Conservation (phyloP, 208 protist species). For the Trypanosoma cruzi region DNA sequence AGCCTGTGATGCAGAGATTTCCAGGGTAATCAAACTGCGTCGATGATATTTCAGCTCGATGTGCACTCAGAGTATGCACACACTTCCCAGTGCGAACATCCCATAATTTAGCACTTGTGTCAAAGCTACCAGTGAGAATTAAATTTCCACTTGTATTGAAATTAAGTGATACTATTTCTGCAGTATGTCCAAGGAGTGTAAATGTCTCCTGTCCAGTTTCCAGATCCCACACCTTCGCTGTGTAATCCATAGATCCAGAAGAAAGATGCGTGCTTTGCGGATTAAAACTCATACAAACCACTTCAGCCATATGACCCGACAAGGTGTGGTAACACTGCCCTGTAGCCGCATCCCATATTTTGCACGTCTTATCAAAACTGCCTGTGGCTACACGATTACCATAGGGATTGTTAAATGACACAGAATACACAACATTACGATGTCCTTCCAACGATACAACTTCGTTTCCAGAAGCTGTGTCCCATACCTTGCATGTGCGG, state of each 20-base stretch:
- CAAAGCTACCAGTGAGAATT: constrained; percentile 95
- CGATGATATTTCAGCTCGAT: constrained; percentile 94
- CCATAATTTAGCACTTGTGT: constrained; percentile 95
- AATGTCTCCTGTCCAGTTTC: constrained; percentile 91
- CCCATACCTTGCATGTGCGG: constrained; percentile 96
- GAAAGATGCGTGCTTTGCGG: constrained; percentile 89
- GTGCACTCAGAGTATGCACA: constrained; percentile 91
- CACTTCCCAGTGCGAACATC: constrained; percentile 86
- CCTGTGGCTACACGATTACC: constrained; percentile 95
- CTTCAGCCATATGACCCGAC: constrained; percentile 93
- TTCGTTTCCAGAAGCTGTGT: constrained; percentile 93
- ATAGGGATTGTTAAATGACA: constrained; percentile 96
- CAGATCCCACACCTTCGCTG: constrained; percentile 94
- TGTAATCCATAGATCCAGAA: constrained; percentile 97
- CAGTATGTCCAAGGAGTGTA: constrained; percentile 92
- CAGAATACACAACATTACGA: constrained; percentile 96
- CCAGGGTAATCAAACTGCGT: constrained; percentile 94
- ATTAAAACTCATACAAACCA: constrained; percentile 96
- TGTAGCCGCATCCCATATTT: constrained; percentile 92
- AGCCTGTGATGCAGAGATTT: constrained; percentile 90
- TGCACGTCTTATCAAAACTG: constrained; percentile 97
- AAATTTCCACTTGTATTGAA: constrained; percentile 92
- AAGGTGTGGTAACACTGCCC: constrained; percentile 93
- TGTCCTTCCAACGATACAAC: constrained; percentile 94
- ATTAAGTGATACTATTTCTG: constrained; percentile 93